Conservation (phyloP, 2,329 filamentous ascomycete species). For the Cercospora sesami region DNA sequence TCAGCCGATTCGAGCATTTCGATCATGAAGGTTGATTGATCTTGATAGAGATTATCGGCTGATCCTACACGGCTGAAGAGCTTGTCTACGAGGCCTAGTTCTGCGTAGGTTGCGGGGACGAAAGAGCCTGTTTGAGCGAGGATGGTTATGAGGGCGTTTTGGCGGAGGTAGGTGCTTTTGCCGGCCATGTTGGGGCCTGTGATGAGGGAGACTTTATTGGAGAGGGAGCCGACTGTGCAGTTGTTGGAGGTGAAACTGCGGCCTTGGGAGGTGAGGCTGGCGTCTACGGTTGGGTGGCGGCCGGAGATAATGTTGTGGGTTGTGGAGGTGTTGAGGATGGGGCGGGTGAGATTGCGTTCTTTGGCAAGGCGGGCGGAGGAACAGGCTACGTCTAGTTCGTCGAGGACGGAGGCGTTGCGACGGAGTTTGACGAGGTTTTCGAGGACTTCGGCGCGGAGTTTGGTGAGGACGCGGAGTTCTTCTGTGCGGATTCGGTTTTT, state of each 20-base stretch:
- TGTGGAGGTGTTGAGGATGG: constrained; percentile 63
- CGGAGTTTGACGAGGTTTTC: constrained; percentile 80
- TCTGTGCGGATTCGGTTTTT: constrained; percentile 78
- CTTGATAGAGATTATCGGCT: constrained; percentile 88
- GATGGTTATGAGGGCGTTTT: constrained; percentile 92
- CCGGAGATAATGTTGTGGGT: constrained; percentile 79
- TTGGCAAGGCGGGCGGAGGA: constrained; percentile 78
- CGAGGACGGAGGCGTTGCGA: constrained; percentile 84
- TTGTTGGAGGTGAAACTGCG: constrained; percentile 83
- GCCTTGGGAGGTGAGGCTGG: constrained; percentile 75
- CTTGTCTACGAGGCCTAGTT: constrained; percentile 89
- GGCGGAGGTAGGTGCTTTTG: constrained; percentile 92
- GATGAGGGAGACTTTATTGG: constrained; percentile 68
- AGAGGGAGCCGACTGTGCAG: constrained; percentile 71
- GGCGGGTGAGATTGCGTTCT: constrained; percentile 72
- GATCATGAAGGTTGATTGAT: constrained; percentile 98
- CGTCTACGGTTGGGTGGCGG: constrained; percentile 88
- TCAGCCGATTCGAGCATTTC: constrained; percentile 97
- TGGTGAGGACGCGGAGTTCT: constrained; percentile 76
- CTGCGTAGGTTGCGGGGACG: constrained; percentile 83
- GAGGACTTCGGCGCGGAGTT: constrained; percentile 74
- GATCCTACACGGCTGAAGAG: constrained; percentile 86
- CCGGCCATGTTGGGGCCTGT: constrained; percentile 97
- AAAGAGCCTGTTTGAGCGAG: constrained; percentile 90
- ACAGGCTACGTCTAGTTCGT: constrained; percentile 87